Conservation (phyloP, 75 land plant species). For the Sequoia sempervirens region DNA sequence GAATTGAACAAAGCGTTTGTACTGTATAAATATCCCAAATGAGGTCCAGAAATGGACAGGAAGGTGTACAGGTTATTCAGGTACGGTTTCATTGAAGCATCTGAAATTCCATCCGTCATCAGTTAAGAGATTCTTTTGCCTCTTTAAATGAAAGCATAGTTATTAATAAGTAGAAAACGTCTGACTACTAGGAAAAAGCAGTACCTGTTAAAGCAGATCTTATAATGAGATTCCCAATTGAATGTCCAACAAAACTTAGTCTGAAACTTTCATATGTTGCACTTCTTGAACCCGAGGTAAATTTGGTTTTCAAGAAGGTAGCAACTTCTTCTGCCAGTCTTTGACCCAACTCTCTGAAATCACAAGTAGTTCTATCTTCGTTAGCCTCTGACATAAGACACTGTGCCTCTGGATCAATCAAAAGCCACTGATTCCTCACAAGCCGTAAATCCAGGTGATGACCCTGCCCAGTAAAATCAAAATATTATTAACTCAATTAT, state of each 20-base stretch:
- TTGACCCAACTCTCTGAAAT: constrained; percentile 77
- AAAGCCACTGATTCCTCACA: constrained; percentile 82
- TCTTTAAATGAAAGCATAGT: not conserved
- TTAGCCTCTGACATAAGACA: constrained; percentile 80
- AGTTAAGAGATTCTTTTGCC: not conserved
- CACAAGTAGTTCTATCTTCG: constrained; percentile 77
- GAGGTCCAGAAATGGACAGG: constrained; percentile 87
- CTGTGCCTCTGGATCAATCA: constrained; percentile 72
- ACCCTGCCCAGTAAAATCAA: constrained; percentile 37
- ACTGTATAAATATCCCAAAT: constrained; percentile 79
- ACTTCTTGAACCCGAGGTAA: constrained; percentile 50
- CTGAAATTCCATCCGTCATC: constrained; percentile 31
- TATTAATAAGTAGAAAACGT: not conserved
- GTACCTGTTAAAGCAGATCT: constrained; percentile 75
- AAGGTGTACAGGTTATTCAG: constrained; percentile 57
- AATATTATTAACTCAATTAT: not conserved
- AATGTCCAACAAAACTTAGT: constrained; percentile 92
- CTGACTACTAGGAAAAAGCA: not conserved
- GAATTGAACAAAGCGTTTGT: constrained; percentile 81
- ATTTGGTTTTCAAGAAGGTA: constrained; percentile 63
- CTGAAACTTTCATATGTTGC: constrained; percentile 45
- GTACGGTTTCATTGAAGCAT: constrained; percentile 63
- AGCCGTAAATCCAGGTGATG: constrained; percentile 87
- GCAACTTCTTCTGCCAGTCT: constrained; percentile 76
- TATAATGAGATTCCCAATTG: constrained; percentile 81